Evolutionary conservation across 352 stramenopile species (phyloP), one percentile per base, ranked within the genome.

Genomic region (Aphanomyces cochlioides): DNA sequence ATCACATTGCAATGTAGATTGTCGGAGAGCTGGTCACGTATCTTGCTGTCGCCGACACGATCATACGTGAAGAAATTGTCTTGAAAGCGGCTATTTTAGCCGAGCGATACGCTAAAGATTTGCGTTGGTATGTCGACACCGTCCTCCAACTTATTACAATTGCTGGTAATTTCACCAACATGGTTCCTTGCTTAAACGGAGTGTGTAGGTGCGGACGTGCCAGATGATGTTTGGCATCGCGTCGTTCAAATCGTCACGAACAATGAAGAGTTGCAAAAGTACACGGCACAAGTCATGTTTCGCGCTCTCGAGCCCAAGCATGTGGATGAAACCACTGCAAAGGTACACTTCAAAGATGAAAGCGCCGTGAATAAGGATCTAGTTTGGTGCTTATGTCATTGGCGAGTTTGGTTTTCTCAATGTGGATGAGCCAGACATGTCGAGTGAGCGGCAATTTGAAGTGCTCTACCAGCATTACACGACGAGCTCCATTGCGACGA

Each of bases 231-330:
- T 43, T 99, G 97, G 97, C 95, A 98, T 77, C 92, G 96, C 56
- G 95, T 98, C n/a, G 96, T 99, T 40, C 96, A 99, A 79, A 98
- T 99, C 77, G 92, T 99, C 37, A 99, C 96, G 19, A 99, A 99
- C 84, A 96, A 98, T 71, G 93, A 97, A 47, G 91, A 98, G 70
- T 72, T 99, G 50, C 95, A 98, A 73, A 81, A 86, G 38, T 99
- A 99, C 79, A 96, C 96, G 1, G 91, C 92, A 5, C 82, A 96
- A 65, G 96, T 97, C 61, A 88, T 99, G 77, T 97, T 98, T 74
- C 89, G 96, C 17, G 89, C 89, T n/a, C 85, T 98, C 56, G 94
- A 97, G 77, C 88, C 92, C 28, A 88, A 90, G 66, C 90, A 90
- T 58, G 96, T 96, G 64, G 96, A 99, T 75, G 95, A 98, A 75